Evolutionary conservation across 768 basidiomycete genomes (phyloP).

Genomic region (Lyophyllum atratum): DNA sequence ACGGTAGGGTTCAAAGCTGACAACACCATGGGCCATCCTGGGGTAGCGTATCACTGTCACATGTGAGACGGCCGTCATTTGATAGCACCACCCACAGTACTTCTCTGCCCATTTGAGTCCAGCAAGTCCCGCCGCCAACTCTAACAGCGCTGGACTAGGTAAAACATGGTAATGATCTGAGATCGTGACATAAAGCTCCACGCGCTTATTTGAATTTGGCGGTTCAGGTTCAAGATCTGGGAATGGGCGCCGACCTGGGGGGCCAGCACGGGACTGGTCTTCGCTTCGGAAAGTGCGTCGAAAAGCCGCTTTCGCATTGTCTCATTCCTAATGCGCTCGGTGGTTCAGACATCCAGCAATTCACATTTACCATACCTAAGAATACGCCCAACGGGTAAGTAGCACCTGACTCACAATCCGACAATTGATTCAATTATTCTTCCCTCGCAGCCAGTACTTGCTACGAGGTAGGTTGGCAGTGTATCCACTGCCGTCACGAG

Average conservation of each 20-base stretch:
- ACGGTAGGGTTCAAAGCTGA: conserved; percentile 33
- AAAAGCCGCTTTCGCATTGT: not conserved
- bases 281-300: conserved; percentile 29
- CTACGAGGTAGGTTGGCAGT: conserved; percentile 21
- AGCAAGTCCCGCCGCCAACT: conserved; percentile 34
- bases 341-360: conserved; percentile 28
- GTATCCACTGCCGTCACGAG: not conserved
- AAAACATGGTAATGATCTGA: conserved; percentile 32
- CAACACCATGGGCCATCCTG: conserved; percentile 36
- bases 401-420: not conserved
- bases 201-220: not conserved
- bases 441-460: conserved; percentile 27
- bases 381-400: conserved; percentile 32
- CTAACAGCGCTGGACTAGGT: conserved; percentile 40
- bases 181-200: not conserved
- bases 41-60: conserved; percentile 17
- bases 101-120: conserved; percentile 35
- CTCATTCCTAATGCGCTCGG: not conserved
- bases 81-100: conserved; percentile 20
- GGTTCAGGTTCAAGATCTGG: conserved; percentile 42
- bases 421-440: not conserved
- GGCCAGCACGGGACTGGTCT: conserved; percentile 30
- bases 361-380: conserved; percentile 36
- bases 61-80: not conserved
- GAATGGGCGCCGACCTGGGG: conserved; percentile 36